Percentiles rank a stretch among this genome's conserved stretches.
Conservation (phyloP, 345 rosid genomes). For the Passiflora organensis region DNA sequence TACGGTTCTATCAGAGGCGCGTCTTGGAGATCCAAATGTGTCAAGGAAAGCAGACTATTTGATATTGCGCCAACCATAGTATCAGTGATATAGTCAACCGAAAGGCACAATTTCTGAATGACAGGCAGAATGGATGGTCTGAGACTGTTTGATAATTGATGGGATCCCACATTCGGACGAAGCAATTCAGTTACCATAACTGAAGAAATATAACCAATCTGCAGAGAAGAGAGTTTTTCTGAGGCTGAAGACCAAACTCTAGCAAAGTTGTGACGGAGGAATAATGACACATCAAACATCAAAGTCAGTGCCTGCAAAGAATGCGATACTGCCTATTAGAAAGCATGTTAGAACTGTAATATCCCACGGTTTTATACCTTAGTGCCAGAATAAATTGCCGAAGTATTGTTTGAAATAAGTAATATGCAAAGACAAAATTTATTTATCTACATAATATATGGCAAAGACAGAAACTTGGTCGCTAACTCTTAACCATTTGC, state of each 20-base stretch:
- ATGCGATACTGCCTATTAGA: neutral
- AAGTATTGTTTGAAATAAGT: neutral
- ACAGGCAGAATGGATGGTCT: conserved; percentile 46
- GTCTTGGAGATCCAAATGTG: conserved; percentile 86
- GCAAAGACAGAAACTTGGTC: neutral
- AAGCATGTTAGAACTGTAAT: conserved; percentile 2
- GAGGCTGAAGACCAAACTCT: conserved; percentile 70
- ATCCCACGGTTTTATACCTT: conserved; percentile 3
- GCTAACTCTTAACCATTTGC: neutral
- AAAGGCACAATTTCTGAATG: conserved; percentile 65
- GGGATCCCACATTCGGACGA: conserved; percentile 35
- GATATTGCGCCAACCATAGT: conserved; percentile 68
- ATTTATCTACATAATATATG: neutral
- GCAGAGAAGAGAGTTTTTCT: conserved; percentile 66
- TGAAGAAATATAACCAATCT: conserved; percentile 77
- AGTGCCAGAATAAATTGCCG: neutral
- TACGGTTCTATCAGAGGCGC: conserved; percentile 70
- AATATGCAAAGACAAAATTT: neutral
- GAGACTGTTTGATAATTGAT: conserved; percentile 26
- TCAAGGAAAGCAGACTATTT: conserved; percentile 49
- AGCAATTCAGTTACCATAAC: conserved; percentile 73
- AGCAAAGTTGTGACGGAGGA: conserved; percentile 58
- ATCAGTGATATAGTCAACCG: conserved; percentile 76
- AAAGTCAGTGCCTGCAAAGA: conserved; percentile 54
- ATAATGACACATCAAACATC: conserved; percentile 74